Evolutionary conservation across 331 rosid species (phyloP).

Genomic region (Rosa hybrid): DNA sequence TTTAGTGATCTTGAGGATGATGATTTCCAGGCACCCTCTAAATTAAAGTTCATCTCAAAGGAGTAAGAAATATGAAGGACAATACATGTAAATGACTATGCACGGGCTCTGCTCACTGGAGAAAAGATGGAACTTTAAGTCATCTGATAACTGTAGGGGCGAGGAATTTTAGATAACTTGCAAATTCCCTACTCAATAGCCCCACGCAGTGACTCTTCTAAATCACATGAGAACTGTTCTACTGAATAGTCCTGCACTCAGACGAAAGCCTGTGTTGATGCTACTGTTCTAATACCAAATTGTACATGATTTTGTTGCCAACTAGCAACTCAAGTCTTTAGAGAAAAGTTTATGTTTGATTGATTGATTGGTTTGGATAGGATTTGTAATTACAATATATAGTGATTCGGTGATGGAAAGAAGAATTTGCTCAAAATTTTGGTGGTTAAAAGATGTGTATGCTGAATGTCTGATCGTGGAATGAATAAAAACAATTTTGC

Average conservation of each 20-base stretch:
- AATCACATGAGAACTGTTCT: background rate
- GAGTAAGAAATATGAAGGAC: conserved; percentile 32
- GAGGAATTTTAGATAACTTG: conserved; percentile 17
- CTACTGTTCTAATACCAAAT: background rate
- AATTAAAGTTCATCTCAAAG: conserved; percentile 35
- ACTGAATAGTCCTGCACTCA: background rate
- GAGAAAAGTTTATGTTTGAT: conserved; percentile 31
- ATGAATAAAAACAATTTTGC: conserved; percentile 21
- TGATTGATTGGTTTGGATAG: conserved; percentile 37
- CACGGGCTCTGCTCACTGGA: conserved; percentile 11
- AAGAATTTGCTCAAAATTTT: conserved; percentile 2
- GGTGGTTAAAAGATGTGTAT: background rate
- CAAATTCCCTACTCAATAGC: background rate
- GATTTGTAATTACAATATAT: conserved; percentile 31
- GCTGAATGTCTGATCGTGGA: conserved; percentile 6
- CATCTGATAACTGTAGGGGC: conserved; percentile 3
- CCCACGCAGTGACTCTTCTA: background rate
- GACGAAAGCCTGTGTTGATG: background rate
- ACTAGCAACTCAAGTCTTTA: conserved; percentile 12
- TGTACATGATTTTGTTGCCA: conserved; percentile 22
- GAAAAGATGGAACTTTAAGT: background rate
- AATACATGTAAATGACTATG: background rate
- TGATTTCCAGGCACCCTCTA: conserved; percentile 52
- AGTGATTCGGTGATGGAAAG: conserved; percentile 6
- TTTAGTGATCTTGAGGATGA: conserved; percentile 97